Evolutionary conservation across 345 rosid genomes (phyloP).

Genomic region (Pistacia atlantica): DNA sequence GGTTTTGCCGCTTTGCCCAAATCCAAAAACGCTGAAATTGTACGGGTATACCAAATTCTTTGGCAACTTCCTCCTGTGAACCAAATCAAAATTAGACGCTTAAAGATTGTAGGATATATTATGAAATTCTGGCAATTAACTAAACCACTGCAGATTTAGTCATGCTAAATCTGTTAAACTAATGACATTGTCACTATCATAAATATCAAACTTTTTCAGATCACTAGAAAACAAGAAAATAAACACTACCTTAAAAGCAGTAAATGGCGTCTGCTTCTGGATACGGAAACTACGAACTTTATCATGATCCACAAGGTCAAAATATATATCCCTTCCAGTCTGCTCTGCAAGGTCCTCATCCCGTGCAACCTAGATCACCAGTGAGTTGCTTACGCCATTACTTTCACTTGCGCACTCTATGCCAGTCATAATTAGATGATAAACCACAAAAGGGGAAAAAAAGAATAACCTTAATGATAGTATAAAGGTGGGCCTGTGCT

Average conservation of each 20-base stretch:
- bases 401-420: background rate
- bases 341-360: slow-evolving; percentile 86
- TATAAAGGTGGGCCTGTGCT: slow-evolving; percentile 94
- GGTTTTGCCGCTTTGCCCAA: slow-evolving; percentile 98
- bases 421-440: slow-evolving; percentile 8
- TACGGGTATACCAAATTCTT: slow-evolving; percentile 88
- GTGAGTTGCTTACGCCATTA: slow-evolving; percentile 25
- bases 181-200: background rate
- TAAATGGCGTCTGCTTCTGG: slow-evolving; percentile 80
- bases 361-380: slow-evolving; percentile 53
- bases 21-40: slow-evolving; percentile 91
- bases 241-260: slow-evolving; percentile 67
- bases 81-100: slow-evolving; percentile 18
- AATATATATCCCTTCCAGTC: slow-evolving; percentile 89
- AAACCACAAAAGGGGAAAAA: slow-evolving; percentile 1
- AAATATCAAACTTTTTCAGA: background rate
- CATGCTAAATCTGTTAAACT: background rate
- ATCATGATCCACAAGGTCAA: slow-evolving; percentile 98
- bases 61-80: slow-evolving; percentile 90
- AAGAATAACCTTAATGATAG: slow-evolving; percentile 77
- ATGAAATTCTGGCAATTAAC: background rate
- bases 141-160: background rate
- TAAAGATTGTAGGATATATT: background rate
- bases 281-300: slow-evolving; percentile 91
- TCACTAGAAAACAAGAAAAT: background rate